Evolutionary conservation across 1,139 yeast species (phyloP), one percentile per base, ranked within the genome.

Genomic region (Yamadazyma sp.): DNA sequence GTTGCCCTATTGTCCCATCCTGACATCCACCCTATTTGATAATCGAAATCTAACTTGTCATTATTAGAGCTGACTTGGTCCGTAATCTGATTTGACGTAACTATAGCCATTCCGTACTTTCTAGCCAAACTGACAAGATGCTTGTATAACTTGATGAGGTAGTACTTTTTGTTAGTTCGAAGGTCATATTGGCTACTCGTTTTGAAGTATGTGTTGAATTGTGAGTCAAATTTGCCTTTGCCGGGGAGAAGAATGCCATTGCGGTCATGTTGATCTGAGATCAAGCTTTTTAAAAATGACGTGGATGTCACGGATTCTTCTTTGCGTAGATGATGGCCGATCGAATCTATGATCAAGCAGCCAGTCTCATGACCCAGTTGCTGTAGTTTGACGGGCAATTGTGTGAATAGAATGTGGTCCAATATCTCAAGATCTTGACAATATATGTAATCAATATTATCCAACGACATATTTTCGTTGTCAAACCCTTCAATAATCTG

Each of bases 261-360:
- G 6, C 51, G 47, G 1, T 38, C 45, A 29, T 61, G 64, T 42
- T 63, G 69, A 23, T 44, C 43, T 5, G 44, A 40, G 3, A 68
- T 43, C 33, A 43, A 45, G 10, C 56, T 52, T 31, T 51, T 51
- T 8, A 71, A 49, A 41, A 57, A 64, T 3, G 53, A 47, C 2
- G 61, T 48, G 44, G 58, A 65, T 37, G 62, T 56, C 6, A 68
- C 58, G 5, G 68, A 65, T 31, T 81, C 69, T 49, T 85, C 94
- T 2, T 84, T 80, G 41, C 96, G 64, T 38, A 84, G 65, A 56
- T 87, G 96, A 47, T 88, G 94, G 0, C 96, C 87, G n/a, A 89
- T 79, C 27, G 95, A 85, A 59, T 89, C 97, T 8, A 89, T 70
- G 0, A 87, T 69, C 0, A 89, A 66, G 16, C 85, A 81, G 2